Conservation (phyloP, 306 rosid species). For the Begonia masoniana region DNA sequence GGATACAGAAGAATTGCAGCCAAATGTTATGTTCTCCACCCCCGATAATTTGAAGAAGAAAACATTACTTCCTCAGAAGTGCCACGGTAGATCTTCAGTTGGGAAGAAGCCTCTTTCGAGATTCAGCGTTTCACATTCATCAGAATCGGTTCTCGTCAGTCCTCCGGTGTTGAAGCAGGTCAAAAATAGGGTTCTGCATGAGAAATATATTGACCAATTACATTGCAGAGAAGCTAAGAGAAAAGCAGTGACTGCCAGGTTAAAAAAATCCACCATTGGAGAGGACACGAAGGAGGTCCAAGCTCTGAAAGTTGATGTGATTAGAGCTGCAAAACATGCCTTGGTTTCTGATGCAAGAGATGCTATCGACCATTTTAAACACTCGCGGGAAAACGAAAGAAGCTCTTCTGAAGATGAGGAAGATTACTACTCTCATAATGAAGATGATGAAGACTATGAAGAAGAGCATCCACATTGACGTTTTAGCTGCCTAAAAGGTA, state of each 20-base stretch:
- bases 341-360: slow-evolving; percentile 66
- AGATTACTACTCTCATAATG: no score
- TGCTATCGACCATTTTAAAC: slow-evolving; percentile 45
- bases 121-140: slow-evolving; percentile 25
- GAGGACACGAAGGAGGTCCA: slow-evolving; percentile 15
- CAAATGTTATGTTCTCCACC: slow-evolving; percentile 27
- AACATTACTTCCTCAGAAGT: slow-evolving; percentile 21
- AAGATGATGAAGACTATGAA: no score
- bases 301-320: slow-evolving; percentile 21
- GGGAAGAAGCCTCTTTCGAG: slow-evolving; percentile 43
- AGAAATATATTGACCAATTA: slow-evolving; percentile 67
- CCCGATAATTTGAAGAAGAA: slow-evolving; percentile 34
- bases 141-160: slow-evolving; percentile 31
- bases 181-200: slow-evolving; percentile 55
- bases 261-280: slow-evolving; percentile 4
- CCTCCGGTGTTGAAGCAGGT: slow-evolving; percentile 72
- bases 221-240: slow-evolving; percentile 58
- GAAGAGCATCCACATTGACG: no score
- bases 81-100: slow-evolving; percentile 28
- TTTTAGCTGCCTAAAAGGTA: no score
- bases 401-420: no score
- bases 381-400: neutral
- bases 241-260: slow-evolving; percentile 22
- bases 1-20: slow-evolving; percentile 7
- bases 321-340: slow-evolving; percentile 53